These are phyloP conservation scores for Moricandia moricandioides DNA, from an alignment of 345 rosid species.

Conservation along the genomic window DNA sequence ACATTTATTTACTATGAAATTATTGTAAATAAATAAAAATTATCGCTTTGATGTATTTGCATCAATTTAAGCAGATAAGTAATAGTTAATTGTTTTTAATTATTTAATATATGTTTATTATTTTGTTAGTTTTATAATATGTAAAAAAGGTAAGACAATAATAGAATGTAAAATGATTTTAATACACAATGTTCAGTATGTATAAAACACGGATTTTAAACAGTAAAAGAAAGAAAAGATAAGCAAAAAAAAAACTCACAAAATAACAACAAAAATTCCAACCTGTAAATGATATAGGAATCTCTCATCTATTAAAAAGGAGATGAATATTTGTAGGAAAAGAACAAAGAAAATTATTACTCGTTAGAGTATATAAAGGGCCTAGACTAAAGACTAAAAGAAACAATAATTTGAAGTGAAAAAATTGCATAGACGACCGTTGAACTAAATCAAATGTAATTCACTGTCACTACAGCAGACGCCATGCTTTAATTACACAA, in stretches of 20 bases:
- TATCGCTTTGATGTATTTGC: too few species aligned
- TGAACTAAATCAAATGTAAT: slow-evolving; percentile 27
- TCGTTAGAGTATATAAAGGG: slow-evolving; percentile 1
- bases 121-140: too few species aligned
- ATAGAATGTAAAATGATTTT: too few species aligned
- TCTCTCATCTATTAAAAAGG: not conserved
- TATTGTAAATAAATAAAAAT: too few species aligned
- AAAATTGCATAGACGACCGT: slow-evolving; percentile 33
- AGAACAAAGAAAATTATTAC: slow-evolving; percentile 1
- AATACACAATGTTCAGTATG: too few species aligned
- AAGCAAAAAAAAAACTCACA: slow-evolving; percentile 9
- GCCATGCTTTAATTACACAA: not conserved
- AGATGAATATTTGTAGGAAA: not conserved
- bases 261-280: not conserved
- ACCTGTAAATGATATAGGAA: slow-evolving; percentile 19
- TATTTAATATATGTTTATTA: too few species aligned
- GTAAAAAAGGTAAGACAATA: too few species aligned
- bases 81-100: too few species aligned
- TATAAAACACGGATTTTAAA: too few species aligned
- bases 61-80: too few species aligned
- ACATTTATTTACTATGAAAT: too few species aligned
- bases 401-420: not conserved
- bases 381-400: not conserved
- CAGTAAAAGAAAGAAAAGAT: not conserved
- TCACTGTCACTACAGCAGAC: slow-evolving; percentile 19